A percentile compares a stretch with the other conserved stretches of the same genome.
Conservation (phyloP, 2,329 filamentous ascomycete species). For the Curvularia spicifera region DNA sequence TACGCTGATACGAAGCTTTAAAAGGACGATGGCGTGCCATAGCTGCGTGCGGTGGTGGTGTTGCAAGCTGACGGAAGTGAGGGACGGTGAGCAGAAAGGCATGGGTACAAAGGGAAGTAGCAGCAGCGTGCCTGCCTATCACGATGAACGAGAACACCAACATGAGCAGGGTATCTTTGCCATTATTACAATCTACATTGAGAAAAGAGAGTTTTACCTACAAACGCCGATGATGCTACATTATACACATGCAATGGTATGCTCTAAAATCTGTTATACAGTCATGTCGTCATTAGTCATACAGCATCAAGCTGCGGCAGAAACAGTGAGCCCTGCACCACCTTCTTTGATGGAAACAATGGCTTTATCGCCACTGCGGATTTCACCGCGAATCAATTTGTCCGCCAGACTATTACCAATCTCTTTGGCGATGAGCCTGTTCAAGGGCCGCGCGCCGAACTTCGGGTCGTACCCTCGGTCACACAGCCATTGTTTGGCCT, state of each 20-base stretch:
- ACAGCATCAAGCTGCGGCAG: slow-evolving; percentile 19
- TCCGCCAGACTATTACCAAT: slow-evolving; percentile 89
- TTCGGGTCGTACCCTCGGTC: slow-evolving; percentile 89
- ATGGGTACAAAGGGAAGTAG: slow-evolving; percentile 22
- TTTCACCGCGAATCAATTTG: slow-evolving; percentile 84
- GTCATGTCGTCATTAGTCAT: slow-evolving; percentile 30
- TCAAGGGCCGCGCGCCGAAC: slow-evolving; percentile 89
- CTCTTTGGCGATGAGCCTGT: slow-evolving; percentile 87
- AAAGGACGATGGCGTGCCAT: slow-evolving; percentile 24
- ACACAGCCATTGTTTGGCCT: slow-evolving; percentile 85
- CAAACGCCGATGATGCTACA: slow-evolving; percentile 17
- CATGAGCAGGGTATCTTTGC: slow-evolving; percentile 9
- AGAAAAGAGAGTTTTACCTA: slow-evolving; percentile 17
- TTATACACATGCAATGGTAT: slow-evolving; percentile 19
- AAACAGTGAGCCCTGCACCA: slow-evolving; percentile 35
- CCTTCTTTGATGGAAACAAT: slow-evolving; percentile 70
- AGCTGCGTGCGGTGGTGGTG: not conserved
- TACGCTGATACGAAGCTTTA: slow-evolving; percentile 19
- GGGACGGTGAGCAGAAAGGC: not conserved
- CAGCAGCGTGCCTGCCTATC: slow-evolving; percentile 24
- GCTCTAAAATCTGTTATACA: slow-evolving; percentile 25
- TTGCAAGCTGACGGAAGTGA: not conserved
- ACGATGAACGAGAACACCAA: not conserved
- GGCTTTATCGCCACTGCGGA: slow-evolving; percentile 77
- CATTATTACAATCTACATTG: slow-evolving; percentile 15